A percentile compares a stretch with the other conserved stretches of the same genome.
phyloP scores from a whole-genome alignment of 257 asterid genomes.

The Solanum megistacrolobum region DNA sequence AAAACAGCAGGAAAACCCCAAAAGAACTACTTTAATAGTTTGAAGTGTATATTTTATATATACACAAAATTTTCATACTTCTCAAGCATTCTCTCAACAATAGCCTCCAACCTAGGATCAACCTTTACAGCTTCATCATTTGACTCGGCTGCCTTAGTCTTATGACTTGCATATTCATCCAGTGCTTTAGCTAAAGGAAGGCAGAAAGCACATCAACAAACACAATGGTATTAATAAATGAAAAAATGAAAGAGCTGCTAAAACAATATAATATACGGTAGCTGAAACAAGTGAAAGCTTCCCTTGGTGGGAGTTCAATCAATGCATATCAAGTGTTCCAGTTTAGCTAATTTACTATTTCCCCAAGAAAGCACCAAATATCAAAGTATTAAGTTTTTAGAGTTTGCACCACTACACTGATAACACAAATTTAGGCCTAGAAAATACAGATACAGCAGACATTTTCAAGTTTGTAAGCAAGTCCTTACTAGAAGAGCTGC shows the following conservation, averaged over 20 bases:
- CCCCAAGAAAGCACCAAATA: neutral
- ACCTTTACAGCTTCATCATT: slow-evolving; percentile 45
- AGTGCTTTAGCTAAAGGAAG: slow-evolving; percentile 64
- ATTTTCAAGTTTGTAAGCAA: neutral
- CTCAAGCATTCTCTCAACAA: slow-evolving; percentile 91
- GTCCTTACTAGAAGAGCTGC: neutral
- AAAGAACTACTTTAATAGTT: neutral
- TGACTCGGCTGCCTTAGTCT: slow-evolving; percentile 69
- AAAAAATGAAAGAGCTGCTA: neutral
- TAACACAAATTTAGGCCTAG: neutral
- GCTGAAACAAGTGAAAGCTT: neutral
- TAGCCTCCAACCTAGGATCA: slow-evolving; percentile 87
- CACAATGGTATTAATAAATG: neutral
- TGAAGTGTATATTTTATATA: neutral
- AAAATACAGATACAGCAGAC: neutral
- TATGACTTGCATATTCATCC: slow-evolving; percentile 80
- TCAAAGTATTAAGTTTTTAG: neutral
- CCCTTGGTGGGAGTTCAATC: neutral
- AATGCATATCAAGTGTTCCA: neutral
- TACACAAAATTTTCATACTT: slow-evolving; percentile 43
- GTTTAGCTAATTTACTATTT: neutral
- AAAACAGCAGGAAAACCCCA: neutral
- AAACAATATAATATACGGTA: neutral
- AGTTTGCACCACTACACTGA: neutral
- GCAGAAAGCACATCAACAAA: neutral